A percentile compares a stretch with the other conserved stretches of the same genome.
Evolutionary conservation across 1,139 yeast species (phyloP).

Genomic region (Suhomyces anneliseae): DNA sequence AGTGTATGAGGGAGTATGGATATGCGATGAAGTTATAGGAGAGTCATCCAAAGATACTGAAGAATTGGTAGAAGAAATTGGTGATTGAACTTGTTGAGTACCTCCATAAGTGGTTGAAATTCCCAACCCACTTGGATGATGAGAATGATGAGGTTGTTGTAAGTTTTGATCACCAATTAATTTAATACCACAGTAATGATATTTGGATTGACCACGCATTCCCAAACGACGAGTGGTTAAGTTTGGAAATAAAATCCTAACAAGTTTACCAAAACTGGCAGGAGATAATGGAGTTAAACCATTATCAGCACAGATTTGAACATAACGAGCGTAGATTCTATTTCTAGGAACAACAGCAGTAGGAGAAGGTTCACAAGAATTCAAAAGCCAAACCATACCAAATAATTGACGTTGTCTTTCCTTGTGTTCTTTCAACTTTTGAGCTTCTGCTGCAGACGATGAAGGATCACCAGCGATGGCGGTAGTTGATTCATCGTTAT

Average conservation of each 20-base stretch:
- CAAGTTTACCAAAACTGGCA: constrained; percentile 85
- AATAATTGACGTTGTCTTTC: constrained; percentile 75
- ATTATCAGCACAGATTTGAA: constrained; percentile 66
- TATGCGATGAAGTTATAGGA: constrained; percentile 14
- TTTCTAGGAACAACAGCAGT: constrained; percentile 83
- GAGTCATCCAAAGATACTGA: constrained; percentile 17
- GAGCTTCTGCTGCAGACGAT: constrained; percentile 6
- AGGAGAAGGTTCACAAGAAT: constrained; percentile 62
- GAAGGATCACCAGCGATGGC: neutral
- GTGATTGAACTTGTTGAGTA: constrained; percentile 21
- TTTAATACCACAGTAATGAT: constrained; percentile 86
- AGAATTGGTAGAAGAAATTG: constrained; percentile 24
- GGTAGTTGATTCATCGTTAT: constrained; percentile 26
- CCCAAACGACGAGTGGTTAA: constrained; percentile 84
- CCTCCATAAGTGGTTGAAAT: constrained; percentile 8
- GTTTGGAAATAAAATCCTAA: constrained; percentile 69
- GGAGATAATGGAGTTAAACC: constrained; percentile 74
- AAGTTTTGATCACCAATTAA: constrained; percentile 51
- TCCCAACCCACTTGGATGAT: constrained; percentile 12
- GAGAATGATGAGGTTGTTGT: constrained; percentile 11
- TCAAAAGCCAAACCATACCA: constrained; percentile 78
- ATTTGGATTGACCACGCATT: constrained; percentile 83
- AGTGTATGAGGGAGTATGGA: constrained; percentile 18
- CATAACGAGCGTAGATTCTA: constrained; percentile 78
- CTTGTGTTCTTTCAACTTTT: constrained; percentile 24